Evolutionary conservation across 805 yeast species (phyloP), one percentile per base, ranked within the genome.

Genomic region (Candida hispaniensis): DNA sequence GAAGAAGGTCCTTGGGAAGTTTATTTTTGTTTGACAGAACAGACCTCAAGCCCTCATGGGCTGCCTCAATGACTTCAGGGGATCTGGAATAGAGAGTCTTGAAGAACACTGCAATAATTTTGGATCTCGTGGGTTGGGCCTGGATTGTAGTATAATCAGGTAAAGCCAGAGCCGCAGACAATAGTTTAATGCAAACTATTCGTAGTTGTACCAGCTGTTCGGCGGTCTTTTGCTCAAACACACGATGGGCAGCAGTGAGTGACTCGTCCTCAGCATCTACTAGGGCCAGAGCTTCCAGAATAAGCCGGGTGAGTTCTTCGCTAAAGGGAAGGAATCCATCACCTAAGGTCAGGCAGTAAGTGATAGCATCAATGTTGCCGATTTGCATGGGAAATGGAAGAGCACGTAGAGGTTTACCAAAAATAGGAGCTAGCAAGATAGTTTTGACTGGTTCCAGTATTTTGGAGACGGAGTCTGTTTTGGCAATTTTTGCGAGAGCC

Each of bases 201-300:
- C 98, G 66, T 25, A 93, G 58, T 45, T 81, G 83, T 4, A 85
- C 75, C 35, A 93, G 64, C 48, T 88, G 96, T 50, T 82, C 88
- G 0, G 94, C 68, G 0, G 95, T 86, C 39, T 83, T 69, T 50
- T 85, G 76, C 50, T 91, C 98, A 28, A 80, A 71, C 2, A 83
- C 73, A 20, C 91, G 68, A 48, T 81, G 93, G 0, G 83, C 80
- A 43, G 85, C 81, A 0, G 94, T 83, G 43, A 93, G 63, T 2
- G 94, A 81, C 48, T 88, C 96, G 54, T 91, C 99, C 40, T 91
- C 98, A 0, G 98, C 97, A 59, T 91, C 98, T 6, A 91, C 96
- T 30, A 91, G 61, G 0, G 94, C 94, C 39, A 88, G 64, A 0
- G 96, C 95, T 52, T 91, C 99, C 40, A 81, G 71, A 7, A 91